These are phyloP conservation scores for Pontederia crassipes DNA, from an alignment of 176 grass and related monocot species.

Conservation along the genomic window DNA sequence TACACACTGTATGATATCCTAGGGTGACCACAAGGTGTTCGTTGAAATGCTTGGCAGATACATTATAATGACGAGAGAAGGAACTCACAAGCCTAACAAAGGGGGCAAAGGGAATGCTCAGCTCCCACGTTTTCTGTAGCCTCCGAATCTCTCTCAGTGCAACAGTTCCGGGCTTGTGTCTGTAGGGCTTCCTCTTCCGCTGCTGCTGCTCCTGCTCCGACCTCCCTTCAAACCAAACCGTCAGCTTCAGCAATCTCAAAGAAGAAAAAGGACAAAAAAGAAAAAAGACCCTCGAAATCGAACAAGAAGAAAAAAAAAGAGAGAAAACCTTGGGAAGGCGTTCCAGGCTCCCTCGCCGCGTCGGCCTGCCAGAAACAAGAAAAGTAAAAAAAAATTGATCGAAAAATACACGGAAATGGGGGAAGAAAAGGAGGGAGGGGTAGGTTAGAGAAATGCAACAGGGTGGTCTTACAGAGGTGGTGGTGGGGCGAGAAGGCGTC, in stretches of 20 bases:
- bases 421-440: not conserved
- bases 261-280: not conserved
- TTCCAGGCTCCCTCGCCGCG: too few relatives aligned
- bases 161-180: slow-evolving; percentile 36
- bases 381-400: not conserved
- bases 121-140: slow-evolving; percentile 33
- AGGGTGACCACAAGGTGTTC: too few relatives aligned
- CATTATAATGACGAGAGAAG: not conserved
- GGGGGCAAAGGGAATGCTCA: slow-evolving; percentile 41
- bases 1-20: too few relatives aligned
- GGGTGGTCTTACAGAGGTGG: not conserved
- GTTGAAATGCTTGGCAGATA: not conserved
- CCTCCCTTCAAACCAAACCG: not conserved
- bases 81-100: slow-evolving; percentile 50
- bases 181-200: not conserved
- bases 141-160: slow-evolving; percentile 65
- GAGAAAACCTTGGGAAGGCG: too few relatives aligned
- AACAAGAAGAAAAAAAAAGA: not conserved
- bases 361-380: not conserved
- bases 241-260: not conserved
- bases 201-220: slow-evolving; percentile 6
- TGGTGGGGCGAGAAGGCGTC: not conserved
- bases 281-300: not conserved
- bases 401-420: too few relatives aligned
- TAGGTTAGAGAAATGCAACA: not conserved